Base-by-base conservation (phyloP, 805 yeast species). In the Suhomyces sp. region DNA sequence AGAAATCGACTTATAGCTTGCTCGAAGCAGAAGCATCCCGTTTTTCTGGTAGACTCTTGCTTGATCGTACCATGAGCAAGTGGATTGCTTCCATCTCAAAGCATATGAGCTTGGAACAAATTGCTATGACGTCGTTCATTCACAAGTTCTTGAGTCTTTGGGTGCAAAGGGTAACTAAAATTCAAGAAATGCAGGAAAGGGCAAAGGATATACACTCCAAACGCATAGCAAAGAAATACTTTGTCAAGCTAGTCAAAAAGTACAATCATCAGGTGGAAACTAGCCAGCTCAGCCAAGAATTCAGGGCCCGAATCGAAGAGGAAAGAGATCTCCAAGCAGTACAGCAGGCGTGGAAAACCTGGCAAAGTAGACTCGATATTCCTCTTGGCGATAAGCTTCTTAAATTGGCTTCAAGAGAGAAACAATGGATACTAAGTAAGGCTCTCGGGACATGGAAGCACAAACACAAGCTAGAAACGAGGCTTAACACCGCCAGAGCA, bases 391-490 rank as follows among this genome's bases (percentile, higher is more conserved):
- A 54, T 5, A 64, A 57, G 48, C 41, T 65, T 19, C 31, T 36
- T 6, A 40, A 44, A 9, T 47, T 68, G 35, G 47, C 47, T 6
- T n/a, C 38, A 1, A 10, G 59, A 5, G 68, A 68, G 41, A 53
- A 56, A 15, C 31, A 41, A 1, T 60, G 63, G 36, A 23, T 61
- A 6, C 35, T 52, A 24, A 49, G 33, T 9, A 58, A 54, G 29
- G 57, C 45, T 29, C 59, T 69, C 31, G 24, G 46, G 1, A 45
- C 26, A 0, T 67, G 71, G 70, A 44, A 40, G n/a, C 33, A 46
- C 5, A 17, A 35, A 4, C 24, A 24, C 27, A 5, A 17, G 17
- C 42, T 58, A 15, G 44, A 49, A 13, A 23, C 5, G 12, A 36
- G 26, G 13, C 22, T 47, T 3, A 42, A 50, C 5, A 26, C 52